Base-by-base conservation (phyloP, 306 rosid species). In the Prunus campanulata region DNA sequence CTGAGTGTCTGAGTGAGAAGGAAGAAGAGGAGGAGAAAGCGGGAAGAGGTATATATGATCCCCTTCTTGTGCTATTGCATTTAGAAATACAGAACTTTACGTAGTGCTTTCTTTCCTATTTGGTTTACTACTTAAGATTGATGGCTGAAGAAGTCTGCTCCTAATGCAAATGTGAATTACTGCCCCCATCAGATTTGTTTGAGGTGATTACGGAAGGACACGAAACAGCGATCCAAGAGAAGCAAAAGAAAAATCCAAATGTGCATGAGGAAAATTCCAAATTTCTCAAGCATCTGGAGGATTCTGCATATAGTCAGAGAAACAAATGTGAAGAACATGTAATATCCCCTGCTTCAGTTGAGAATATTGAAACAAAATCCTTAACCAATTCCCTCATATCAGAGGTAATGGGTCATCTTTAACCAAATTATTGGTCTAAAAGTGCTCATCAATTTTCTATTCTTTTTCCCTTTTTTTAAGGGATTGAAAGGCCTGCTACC, bases 1-100 rank as follows among this genome's bases (percentile, higher is more conserved):
- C 78, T 12, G 78, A 74, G 74, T 44, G 68, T 73, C 32, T 20
- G 19, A 76, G 68, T 80, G 76, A 73, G 46, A 78, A 75, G 66
- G 72, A 66, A 74, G 29, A 24, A 57, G 78, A 57, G 76, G 15
- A 6, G n/a, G 74, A 59, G 71, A 75, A 65, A 55, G n/a, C 68
- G 68, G 25, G 54, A 76, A 75, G 65, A 39, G 67, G 76, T 72
- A 42, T 35, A 22, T 39, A 22, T 42, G 2, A 56, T 56, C 76
- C 39, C 65, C 65, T 56, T 32, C 52, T 72, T 48, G 25, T 8
- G 66, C 66, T 39, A 14, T 6, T 72, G 65, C 66, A 56, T 47
- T 50, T 2, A 3, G 54, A 83, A 83, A 76, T 39, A 13, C 56
- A n/a, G 11, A n/a, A 22, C 29, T 46, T 66, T 52, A 3, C 52